A percentile compares a stretch with the other conserved stretches of the same genome.
phyloP scores from a whole-genome alignment of 139 green algal species.

The Chlamydomonas incerta region DNA sequence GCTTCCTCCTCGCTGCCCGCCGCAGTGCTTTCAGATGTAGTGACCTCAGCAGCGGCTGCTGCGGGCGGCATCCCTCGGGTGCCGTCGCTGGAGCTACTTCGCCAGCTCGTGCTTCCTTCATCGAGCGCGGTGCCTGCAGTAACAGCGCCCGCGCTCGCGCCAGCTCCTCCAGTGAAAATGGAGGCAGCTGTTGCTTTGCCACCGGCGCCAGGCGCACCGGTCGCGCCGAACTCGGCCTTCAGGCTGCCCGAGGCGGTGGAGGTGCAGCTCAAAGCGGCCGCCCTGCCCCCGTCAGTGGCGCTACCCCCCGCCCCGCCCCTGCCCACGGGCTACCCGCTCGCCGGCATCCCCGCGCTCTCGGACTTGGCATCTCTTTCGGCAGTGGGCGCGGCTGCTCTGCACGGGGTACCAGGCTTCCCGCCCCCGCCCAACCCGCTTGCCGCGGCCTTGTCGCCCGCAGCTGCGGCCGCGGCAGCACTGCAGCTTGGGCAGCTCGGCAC shows the following conservation, averaged over 20 bases:
- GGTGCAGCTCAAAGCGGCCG: background rate
- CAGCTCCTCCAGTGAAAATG: background rate
- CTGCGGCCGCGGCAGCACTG: constrained; percentile 45
- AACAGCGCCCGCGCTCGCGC: background rate
- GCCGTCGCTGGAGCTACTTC: constrained; percentile 72
- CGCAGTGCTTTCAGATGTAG: constrained; percentile 33
- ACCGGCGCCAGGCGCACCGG: background rate
- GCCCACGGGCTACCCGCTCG: background rate
- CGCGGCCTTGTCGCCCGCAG: constrained; percentile 20
- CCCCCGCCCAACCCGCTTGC: constrained; percentile 3
- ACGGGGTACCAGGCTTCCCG: background rate
- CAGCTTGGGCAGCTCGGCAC: constrained; percentile 47
- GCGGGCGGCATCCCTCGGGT: constrained; percentile 68
- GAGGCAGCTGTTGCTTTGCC: background rate
- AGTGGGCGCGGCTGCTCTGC: constrained; percentile 27
- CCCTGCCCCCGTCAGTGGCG: constrained; percentile 9
- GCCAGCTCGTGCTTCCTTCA: constrained; percentile 61
- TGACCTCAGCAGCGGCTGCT: constrained; percentile 38
- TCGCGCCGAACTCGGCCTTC: background rate
- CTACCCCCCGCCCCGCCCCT: constrained; percentile 13
- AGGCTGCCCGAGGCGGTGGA: constrained; percentile 11
- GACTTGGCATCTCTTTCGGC: constrained; percentile 37
- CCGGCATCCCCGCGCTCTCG: constrained; percentile 20
- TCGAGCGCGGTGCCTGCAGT: background rate
- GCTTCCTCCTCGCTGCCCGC: background rate